Evolutionary conservation across 371 early-diverging fungal species (phyloP), one percentile per base, ranked within the genome.

Genomic region (Basidiobolus meristosporus): DNA sequence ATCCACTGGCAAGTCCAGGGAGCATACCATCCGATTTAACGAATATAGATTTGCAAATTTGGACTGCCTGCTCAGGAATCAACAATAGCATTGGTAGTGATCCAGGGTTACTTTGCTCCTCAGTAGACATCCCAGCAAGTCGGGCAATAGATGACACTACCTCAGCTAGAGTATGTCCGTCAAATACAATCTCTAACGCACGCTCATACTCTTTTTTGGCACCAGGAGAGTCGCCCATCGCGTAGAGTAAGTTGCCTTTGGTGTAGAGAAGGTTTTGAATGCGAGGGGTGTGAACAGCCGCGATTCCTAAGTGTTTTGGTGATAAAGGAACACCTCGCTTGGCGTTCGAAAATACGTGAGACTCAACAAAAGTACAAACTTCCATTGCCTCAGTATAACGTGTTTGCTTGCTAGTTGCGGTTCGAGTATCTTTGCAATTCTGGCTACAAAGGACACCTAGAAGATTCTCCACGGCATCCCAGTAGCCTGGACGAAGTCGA

Each of bases 401-500:
- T 12, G 75, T 67, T 36, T 4, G 15, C 6, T 18, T n/a, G 22
- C n/a, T 30, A 7, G 7, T 32, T n/a, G n/a, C n/a, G n/a, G n/a
- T n/a, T n/a, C n/a, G n/a, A n/a, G n/a, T n/a, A 26, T 36, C 39
- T 31, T 44, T 14, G 15, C 38, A 18, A n/a, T n/a, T n/a, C n/a
- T n/a, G n/a, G n/a, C n/a, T n/a, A 52, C 82, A 81, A 29, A 87
- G 55, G 7, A 87, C 73, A 9, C 84, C 83, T 16, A 88, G 73
- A 29, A 90, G 59, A 44, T 88, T 88, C 48, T 86, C 82, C 3
- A 78, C 80, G 1, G 86, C 90, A 48, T 90, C 90, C 87, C 87
- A 90, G 55, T 90, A 90, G 12, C 77, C 81, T 1, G 88, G 88
- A 14, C 87, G 62, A 40, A 85, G 61, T 46, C 69, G 57, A 31